These are phyloP conservation scores for Saccharomycopsis sp. DNA, from an alignment of 805 yeast genomes.

Conservation along the genomic window DNA sequence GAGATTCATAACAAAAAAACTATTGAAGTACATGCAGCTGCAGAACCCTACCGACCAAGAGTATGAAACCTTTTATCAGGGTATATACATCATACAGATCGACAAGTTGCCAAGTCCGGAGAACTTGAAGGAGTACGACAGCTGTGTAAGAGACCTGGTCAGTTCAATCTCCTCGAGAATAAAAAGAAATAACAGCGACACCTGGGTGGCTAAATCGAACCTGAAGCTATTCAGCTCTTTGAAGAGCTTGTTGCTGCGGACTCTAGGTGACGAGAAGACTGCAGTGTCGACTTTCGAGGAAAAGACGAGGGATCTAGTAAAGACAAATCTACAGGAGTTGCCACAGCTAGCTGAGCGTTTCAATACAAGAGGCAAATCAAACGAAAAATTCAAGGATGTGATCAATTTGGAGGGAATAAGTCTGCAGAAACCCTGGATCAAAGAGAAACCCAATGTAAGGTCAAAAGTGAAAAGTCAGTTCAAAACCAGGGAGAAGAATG, in stretches of 20 bases:
- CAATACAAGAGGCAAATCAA: background rate
- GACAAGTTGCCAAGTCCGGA: background rate
- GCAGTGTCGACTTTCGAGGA: background rate
- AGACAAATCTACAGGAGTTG: background rate
- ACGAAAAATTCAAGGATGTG: background rate
- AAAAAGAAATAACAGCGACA: background rate
- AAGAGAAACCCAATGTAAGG: background rate
- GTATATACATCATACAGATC: background rate
- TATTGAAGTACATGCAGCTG: background rate
- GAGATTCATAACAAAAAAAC: background rate
- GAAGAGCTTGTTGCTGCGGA: background rate
- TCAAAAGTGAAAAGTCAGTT: background rate
- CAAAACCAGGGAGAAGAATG: background rate
- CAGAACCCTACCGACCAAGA: background rate
- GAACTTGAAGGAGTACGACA: background rate
- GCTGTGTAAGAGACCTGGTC: background rate
- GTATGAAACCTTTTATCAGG: background rate
- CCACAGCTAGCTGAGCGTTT: background rate
- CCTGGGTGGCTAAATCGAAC: background rate
- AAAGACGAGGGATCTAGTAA: background rate
- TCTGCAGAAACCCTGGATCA: background rate
- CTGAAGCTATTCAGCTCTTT: background rate
- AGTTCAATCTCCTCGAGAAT: background rate
- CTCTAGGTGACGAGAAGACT: background rate
- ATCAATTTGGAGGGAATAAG: background rate